These are phyloP conservation scores for Sphagnum contortum DNA, from an alignment of 225 moss, liverwort and hornwort genomes.

Conservation along the genomic window DNA sequence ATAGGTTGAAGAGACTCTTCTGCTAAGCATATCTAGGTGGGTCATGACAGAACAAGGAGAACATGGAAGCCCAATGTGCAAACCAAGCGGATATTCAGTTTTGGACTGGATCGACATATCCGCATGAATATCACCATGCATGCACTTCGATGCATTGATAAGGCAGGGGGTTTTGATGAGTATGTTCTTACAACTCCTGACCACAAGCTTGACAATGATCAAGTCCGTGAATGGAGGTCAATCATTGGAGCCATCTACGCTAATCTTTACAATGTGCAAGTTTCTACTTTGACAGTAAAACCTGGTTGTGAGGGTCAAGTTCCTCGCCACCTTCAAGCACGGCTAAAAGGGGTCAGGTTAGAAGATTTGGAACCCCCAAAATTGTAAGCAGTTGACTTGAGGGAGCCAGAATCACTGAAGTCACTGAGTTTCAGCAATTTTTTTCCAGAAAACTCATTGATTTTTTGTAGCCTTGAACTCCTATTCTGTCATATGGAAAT, in stretches of 20 bases:
- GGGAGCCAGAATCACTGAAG: no score
- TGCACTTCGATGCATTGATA: slow-evolving; percentile 84
- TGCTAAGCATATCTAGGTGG: no score
- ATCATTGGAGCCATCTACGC: slow-evolving; percentile 58
- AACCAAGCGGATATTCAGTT: slow-evolving; percentile 70
- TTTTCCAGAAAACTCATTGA: no score
- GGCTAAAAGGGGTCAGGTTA: slow-evolving; percentile 26
- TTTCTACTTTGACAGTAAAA: slow-evolving; percentile 41
- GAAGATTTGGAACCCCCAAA: slow-evolving; percentile 30
- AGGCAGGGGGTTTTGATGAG: slow-evolving; percentile 89
- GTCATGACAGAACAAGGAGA: slow-evolving; percentile 49
- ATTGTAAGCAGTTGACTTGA: background rate
- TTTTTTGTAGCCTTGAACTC: no score
- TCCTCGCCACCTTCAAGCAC: slow-evolving; percentile 39
- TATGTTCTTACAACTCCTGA: slow-evolving; percentile 83
- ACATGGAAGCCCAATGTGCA: slow-evolving; percentile 98
- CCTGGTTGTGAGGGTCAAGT: slow-evolving; percentile 41
- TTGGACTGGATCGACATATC: slow-evolving; percentile 76
- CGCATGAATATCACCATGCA: slow-evolving; percentile 65
- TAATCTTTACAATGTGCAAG: slow-evolving; percentile 41
- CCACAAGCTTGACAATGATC: slow-evolving; percentile 67
- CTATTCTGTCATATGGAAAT: no score
- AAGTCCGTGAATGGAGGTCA: slow-evolving; percentile 65
- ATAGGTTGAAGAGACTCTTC: no score
- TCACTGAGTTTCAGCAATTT: no score